Base-by-base conservation (phyloP, 2,329 filamentous ascomycete genomes). In the Conoideocrella luteorostrata region DNA sequence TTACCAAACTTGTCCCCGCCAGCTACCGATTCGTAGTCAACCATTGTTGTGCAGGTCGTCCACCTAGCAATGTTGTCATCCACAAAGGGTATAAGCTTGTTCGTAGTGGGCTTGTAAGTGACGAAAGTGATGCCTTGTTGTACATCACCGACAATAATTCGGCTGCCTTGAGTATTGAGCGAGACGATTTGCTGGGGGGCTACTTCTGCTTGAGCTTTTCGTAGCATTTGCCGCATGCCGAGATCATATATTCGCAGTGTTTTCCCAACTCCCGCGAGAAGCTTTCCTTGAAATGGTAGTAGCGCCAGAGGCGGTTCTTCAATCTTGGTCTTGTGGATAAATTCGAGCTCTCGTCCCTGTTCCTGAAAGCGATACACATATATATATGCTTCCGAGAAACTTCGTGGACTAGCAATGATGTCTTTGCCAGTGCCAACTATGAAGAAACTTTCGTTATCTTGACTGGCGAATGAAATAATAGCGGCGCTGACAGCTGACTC, bases 1-100 rank as follows among this genome's bases (percentile, higher is more conserved):
- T 98, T 98, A 48, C 93, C 94, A 52, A 98, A 99, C 61, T 96
- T 97, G 69, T 99, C 93, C 28, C 91, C 91, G 28, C 91, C 93
- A 3, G 89, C 90, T 20, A 87, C 82, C 1, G 93, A 95, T 62
- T 98, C 93, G 64, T 98, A 99, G 66, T 99, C 93, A 2, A 97
- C 83, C 88, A 98, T 95, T 3, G 89, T 78, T 1, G 86, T 85
- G 53, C 86, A 86, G 1, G 88, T 95, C 2, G 88, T 95, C 87
- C 90, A 97, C 24, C 93, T 82, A 40, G 89, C 76, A 48, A 96
- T 77, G 6, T 83, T 85, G 61, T 99, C 93, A 59, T 98, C 93
- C 15, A 79, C 87, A 57, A 98, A 98, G 0, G 91, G 86, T 47
- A 98, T 94, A 38, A 98, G 72, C 55, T 85, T 86, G 65, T 97